Evolutionary conservation across 1,284 basidiomycete genomes (phyloP).

Genomic region (Uromyces viciae-fabae): DNA sequence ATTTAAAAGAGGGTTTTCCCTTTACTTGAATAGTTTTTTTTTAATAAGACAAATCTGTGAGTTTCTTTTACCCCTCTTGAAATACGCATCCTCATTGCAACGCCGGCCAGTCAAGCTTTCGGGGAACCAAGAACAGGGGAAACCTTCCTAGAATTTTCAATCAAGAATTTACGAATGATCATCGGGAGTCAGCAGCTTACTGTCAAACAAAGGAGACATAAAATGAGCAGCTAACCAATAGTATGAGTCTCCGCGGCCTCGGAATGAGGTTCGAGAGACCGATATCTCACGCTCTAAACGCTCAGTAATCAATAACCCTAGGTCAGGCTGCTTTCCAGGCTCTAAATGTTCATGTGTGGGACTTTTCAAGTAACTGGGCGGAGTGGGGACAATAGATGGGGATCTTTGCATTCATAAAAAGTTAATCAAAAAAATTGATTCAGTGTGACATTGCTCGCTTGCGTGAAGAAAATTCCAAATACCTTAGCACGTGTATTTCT

Average conservation of each 20-base stretch:
- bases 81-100: too few species aligned
- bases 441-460: background rate
- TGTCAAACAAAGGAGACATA: too few species aligned
- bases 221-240: too few species aligned
- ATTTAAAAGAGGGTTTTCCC: too few species aligned
- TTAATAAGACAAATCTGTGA: too few species aligned
- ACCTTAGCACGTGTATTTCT: background rate
- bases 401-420: background rate
- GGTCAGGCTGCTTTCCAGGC: background rate
- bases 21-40: too few species aligned
- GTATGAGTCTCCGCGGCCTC: slow-evolving; percentile 11
- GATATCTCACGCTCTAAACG: background rate
- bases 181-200: too few species aligned
- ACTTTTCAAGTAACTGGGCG: slow-evolving; percentile 6
- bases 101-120: too few species aligned
- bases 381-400: slow-evolving; percentile 7
- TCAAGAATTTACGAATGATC: too few species aligned
- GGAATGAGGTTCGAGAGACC: background rate
- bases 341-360: background rate
- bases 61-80: too few species aligned
- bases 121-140: too few species aligned
- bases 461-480: background rate
- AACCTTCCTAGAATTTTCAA: too few species aligned
- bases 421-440: background rate
- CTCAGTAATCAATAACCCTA: background rate